phyloP scores from a whole-genome alignment of 306 rosid genomes.

The Hippophae gyantsensis region DNA sequence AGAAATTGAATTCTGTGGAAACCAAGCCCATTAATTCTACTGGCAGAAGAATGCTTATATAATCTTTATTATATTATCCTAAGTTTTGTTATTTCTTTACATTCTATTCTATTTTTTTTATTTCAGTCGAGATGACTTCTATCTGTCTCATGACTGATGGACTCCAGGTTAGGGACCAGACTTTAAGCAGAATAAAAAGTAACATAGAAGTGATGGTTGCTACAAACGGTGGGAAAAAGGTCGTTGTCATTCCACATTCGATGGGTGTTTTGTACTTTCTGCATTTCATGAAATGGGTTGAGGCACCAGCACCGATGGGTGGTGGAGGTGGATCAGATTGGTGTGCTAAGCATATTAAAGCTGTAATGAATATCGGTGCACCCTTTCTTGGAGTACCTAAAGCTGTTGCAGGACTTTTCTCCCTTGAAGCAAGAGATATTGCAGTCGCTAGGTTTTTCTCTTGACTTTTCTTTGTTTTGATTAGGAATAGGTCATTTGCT shows the following conservation, averaged over 20 bases:
- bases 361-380: constrained; percentile 66
- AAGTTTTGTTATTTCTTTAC: too few species aligned
- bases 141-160: constrained; percentile 8
- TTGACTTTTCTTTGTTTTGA: constrained; percentile 13
- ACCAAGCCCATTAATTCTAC: too few species aligned
- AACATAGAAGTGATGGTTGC: constrained; percentile 58
- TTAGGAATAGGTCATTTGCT: constrained; percentile 9
- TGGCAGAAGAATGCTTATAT: too few species aligned
- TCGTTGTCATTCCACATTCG: constrained; percentile 83
- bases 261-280: constrained; percentile 67
- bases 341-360: constrained; percentile 74
- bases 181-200: constrained; percentile 73
- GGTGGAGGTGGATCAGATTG: constrained; percentile 72
- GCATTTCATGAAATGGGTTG: constrained; percentile 90
- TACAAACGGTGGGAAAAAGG: constrained; percentile 60
- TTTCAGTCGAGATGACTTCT: too few species aligned
- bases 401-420: constrained; percentile 48
- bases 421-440: constrained; percentile 48
- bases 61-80: too few species aligned
- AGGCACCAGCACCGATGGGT: constrained; percentile 56
- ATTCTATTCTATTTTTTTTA: too few species aligned
- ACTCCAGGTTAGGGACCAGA: constrained; percentile 61
- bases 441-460: constrained; percentile 49
- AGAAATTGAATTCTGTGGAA: neutral
- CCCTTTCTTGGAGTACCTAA: constrained; percentile 69